A percentile compares a stretch with the other conserved stretches of the same genome.
phyloP scores from a whole-genome alignment of 2,329 filamentous ascomycete species.

The Ophiocordyceps robertsii region DNA sequence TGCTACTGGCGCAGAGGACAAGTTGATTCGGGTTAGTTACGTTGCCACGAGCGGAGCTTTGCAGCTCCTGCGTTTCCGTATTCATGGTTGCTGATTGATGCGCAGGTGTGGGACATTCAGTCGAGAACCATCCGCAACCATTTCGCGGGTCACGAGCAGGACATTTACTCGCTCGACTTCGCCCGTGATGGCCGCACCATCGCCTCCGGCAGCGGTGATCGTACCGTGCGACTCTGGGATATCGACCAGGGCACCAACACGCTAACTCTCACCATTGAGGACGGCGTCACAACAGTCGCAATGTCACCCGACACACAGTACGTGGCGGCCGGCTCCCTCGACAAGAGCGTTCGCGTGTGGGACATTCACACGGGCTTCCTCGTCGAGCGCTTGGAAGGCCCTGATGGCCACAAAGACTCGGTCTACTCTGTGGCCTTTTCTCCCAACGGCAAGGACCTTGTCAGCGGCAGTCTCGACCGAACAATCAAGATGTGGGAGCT shows the following conservation, averaged over 20 bases:
- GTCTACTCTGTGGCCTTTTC: slow-evolving; percentile 96
- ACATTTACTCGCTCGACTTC: slow-evolving; percentile 95
- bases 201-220: slow-evolving; percentile 86
- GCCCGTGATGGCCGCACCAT: slow-evolving; percentile 87
- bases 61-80: not conserved
- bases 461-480: slow-evolving; percentile 90
- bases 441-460: slow-evolving; percentile 81
- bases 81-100: not conserved
- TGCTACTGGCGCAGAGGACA: slow-evolving; percentile 93
- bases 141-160: slow-evolving; percentile 94
- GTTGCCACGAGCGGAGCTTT: not conserved
- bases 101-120: slow-evolving; percentile 86
- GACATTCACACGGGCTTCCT: slow-evolving; percentile 77
- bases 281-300: slow-evolving; percentile 93
- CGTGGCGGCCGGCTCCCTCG: slow-evolving; percentile 86
- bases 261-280: slow-evolving; percentile 81
- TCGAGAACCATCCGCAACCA: slow-evolving; percentile 75
- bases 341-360: slow-evolving; percentile 98
- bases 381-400: slow-evolving; percentile 81
- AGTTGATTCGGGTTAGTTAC: slow-evolving; percentile 72
- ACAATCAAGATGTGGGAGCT: slow-evolving; percentile 99
- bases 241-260: slow-evolving; percentile 74
- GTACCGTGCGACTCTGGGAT: slow-evolving; percentile 93
- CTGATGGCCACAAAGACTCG: slow-evolving; percentile 90
- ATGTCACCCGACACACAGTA: slow-evolving; percentile 92